Base-by-base conservation (phyloP, 495 filamentous ascomycete species). In the Talaromyces ruber region DNA sequence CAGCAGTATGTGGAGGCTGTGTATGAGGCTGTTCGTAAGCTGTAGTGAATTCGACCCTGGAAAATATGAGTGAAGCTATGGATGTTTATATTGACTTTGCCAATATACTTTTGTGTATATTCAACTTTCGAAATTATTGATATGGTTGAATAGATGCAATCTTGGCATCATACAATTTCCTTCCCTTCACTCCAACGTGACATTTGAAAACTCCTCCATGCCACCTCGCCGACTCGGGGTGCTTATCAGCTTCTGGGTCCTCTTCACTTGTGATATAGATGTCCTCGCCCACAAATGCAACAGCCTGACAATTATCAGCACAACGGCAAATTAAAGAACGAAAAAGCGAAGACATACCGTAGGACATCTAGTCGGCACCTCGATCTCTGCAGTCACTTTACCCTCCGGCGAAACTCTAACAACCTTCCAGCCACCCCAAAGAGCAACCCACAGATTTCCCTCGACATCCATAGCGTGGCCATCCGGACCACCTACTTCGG, bases 371-470 rank as follows among this genome's bases (percentile, higher is more conserved):
- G 90, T 90, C 22, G 88, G 86, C 63, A 92, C 72, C 7, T 69
- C 78, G 30, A 93, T 75, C 74, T 87, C 78, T 16, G 86, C 87
- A 25, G 89, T 76, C 21, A 92, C 70, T 68, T 84, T 76, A 2
- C 88, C 88, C 34, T 79, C 74, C 3, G 85, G 81, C 3, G 80
- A 83, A 65, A 92, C 83, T 68, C 85, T 83, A 54, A 92, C 70
- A 24, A 93, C 85, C 54, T 82, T 80, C 54, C 81, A 74, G 65
- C 86, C 88, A 47, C 88, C 88, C 65, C 89, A 91, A 29, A 92
- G 77, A 14, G 88, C 88, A 62, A 83, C 83, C 90, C 90, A 93
- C 29, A 93, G 75, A 65, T 86, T 85, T 1, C 88, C 90, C 11
- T 89, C 83, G 16, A 69, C 79, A 66, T 94, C 90, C 58, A 92